Conservation (phyloP, 2,329 filamentous ascomycete genomes). For the Aureobasidium zeae region DNA sequence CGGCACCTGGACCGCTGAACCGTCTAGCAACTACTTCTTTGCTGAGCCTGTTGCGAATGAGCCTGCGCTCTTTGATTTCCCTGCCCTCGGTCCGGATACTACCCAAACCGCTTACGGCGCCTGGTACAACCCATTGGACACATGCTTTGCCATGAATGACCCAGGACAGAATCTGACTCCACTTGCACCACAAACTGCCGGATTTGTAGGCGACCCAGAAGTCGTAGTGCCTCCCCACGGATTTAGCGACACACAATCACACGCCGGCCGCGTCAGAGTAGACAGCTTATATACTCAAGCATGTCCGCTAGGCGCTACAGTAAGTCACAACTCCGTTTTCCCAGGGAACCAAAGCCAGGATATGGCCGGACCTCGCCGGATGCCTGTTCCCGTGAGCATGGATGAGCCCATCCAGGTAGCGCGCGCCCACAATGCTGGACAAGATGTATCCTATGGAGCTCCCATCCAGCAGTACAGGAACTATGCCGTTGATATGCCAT, state of each 20-base stretch:
- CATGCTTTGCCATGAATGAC: neutral
- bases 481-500: conserved; percentile 1
- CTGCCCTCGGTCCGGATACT: conserved; percentile 1
- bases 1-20: neutral
- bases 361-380: conserved; percentile 1
- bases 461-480: conserved; percentile 9
- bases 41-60: conserved; percentile 3
- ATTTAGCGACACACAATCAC: neutral
- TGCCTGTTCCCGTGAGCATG: conserved; percentile 1
- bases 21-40: neutral
- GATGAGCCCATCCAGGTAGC: neutral
- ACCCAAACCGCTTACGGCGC: neutral
- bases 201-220: conserved; percentile 14
- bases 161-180: neutral
- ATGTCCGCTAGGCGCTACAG: conserved; percentile 7
- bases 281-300: conserved; percentile 13
- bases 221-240: neutral
- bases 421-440: neutral
- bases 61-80: conserved; percentile 3
- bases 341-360: neutral
- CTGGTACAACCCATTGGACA: neutral
- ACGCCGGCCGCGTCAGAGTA: neutral
- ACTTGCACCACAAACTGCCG: conserved; percentile 12
- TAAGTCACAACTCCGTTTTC: conserved; percentile 6
- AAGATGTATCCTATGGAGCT: conserved; percentile 7